Base-by-base conservation (phyloP, 2,329 filamentous ascomycete genomes). In the Sclerotinia subarctica region DNA sequence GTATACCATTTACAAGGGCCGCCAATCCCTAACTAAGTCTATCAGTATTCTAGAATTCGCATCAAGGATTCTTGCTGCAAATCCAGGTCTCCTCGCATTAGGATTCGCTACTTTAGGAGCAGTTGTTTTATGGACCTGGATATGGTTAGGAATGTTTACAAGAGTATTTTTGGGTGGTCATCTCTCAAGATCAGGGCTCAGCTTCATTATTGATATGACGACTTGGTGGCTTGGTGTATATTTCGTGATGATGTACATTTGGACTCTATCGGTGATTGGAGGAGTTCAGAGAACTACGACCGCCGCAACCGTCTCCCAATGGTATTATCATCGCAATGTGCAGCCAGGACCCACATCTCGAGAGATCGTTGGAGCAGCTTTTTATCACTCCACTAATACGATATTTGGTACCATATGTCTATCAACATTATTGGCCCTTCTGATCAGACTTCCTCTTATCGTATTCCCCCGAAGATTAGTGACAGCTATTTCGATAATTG, bases 121-220 rank as follows among this genome's bases (percentile, higher is more conserved):
- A 35, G 90, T 96, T 54, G 91, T 97, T 13, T 81, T 87, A 19
- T 98, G 94, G 90, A 97, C 94, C 0, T 99, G 95, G 95, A 79
- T 91, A 8, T 99, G 95, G 95, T 87, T 98, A 73, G 88, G 89
- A 74, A 97, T 99, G 93, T 98, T 99, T 79, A 94, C 94, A 10
- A 87, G 93, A 56, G 89, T 98, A 69, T 99, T 99, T 78, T 87
- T 98, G 69, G 93, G 92, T n/a, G 95, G 95, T 0, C 91, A 94
- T 78, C 88, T 94, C 72, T 88, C 88, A 15, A 88, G 87, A n/a
- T 74, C 75, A 26, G 68, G 76, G 21, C 86, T 85, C 69, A 81
- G 78, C 26, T 97, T 96, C 79, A 86, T 96, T 75, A 93, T 98
- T 76, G 90, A 93, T 76, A 82, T 90, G 24, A 93, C 92, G 69